phyloP scores from a whole-genome alignment of 768 basidiomycete species.

The Tephrocybe sp. region DNA sequence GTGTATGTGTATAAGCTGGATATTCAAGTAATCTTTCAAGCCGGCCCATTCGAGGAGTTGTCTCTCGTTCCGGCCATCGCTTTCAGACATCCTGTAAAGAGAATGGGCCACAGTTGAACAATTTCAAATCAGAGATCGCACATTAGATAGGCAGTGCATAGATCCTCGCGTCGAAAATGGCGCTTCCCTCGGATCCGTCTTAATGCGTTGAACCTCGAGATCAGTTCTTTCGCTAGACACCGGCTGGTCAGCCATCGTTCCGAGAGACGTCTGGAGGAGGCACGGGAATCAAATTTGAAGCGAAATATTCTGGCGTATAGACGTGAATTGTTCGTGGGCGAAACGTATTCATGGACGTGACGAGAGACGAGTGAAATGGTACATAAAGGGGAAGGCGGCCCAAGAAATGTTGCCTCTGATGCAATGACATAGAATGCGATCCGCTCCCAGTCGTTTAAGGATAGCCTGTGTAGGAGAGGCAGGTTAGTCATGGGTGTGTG shows the following conservation, averaged over 20 bases:
- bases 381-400: constrained; percentile 42
- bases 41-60: too few species aligned
- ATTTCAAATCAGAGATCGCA: too few species aligned
- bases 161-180: constrained; percentile 32
- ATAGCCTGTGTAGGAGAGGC: constrained; percentile 19
- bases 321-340: constrained; percentile 31
- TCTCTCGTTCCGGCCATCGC: too few species aligned
- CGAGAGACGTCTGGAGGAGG: constrained; percentile 38
- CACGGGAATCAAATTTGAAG: constrained; percentile 43
- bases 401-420: constrained; percentile 32
- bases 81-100: too few species aligned
- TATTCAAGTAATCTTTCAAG: too few species aligned
- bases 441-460: constrained; percentile 35
- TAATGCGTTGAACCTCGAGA: constrained; percentile 39
- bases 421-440: constrained; percentile 42
- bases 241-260: constrained; percentile 34
- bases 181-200: constrained; percentile 36
- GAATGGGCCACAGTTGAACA: too few species aligned
- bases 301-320: constrained; percentile 46
- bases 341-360: constrained; percentile 33
- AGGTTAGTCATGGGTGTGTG: constrained; percentile 16
- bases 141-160: constrained; percentile 59
- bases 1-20: too few species aligned
- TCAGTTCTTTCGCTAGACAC: constrained; percentile 43
- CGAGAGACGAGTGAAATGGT: constrained; percentile 39